Evolutionary conservation across 2,329 filamentous ascomycete species (phyloP).

Genomic region (Alternaria ethzedia): DNA sequence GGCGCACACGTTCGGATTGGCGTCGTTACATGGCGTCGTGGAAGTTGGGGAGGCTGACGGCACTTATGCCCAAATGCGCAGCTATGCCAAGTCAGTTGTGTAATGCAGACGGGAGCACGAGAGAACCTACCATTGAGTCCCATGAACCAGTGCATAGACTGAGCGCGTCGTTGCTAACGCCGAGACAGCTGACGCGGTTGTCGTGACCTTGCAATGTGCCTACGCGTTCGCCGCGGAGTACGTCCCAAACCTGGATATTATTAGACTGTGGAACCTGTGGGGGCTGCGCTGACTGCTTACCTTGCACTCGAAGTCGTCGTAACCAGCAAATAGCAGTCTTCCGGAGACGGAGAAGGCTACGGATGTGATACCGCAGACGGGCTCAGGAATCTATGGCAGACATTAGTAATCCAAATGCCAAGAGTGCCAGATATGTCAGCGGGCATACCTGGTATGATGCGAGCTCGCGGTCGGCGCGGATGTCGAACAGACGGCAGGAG

Average conservation of each 20-base stretch:
- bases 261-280: conserved; percentile 47
- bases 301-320: conserved; percentile 99
- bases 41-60: conserved; percentile 19
- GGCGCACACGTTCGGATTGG: conserved; percentile 39
- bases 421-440: background rate
- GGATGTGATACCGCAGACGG: conserved; percentile 96
- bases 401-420: conserved; percentile 32
- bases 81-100: conserved; percentile 46
- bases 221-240: conserved; percentile 94
- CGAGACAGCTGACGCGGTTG: conserved; percentile 97
- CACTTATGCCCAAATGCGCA: conserved; percentile 60
- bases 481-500: conserved; percentile 96
- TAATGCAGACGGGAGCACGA: background rate
- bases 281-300: conserved; percentile 59
- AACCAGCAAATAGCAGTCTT: conserved; percentile 91
- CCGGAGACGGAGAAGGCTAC: conserved; percentile 98
- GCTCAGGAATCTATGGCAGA: conserved; percentile 82
- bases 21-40: conserved; percentile 42
- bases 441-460: conserved; percentile 63
- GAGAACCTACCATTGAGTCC: conserved; percentile 88
- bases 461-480: conserved; percentile 86
- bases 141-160: conserved; percentile 99
- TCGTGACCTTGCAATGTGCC: conserved; percentile 96
- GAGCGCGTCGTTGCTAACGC: conserved; percentile 98
- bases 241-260: conserved; percentile 86